Percentiles rank a stretch among this genome's conserved stretches.
Conservation (phyloP, 805 yeast species). For the Kodamaea sagamina region DNA sequence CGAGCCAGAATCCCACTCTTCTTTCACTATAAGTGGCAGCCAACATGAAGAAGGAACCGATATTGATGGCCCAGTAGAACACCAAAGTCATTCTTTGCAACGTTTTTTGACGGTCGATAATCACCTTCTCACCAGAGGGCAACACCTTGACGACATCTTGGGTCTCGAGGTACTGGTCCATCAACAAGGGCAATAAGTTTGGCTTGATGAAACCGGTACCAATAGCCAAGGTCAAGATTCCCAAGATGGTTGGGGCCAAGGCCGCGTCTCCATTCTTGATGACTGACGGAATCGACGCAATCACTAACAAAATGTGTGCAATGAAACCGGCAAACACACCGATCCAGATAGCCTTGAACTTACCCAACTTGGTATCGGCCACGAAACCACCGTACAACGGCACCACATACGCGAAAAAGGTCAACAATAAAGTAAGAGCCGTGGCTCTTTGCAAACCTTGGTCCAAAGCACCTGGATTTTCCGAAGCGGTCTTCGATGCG, state of each 20-base stretch:
- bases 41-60: constrained; percentile 55
- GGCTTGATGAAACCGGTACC: constrained; percentile 60
- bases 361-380: constrained; percentile 52
- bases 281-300: constrained; percentile 49
- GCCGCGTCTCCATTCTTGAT: constrained; percentile 32
- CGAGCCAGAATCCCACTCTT: constrained; percentile 56
- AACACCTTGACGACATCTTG: constrained; percentile 59
- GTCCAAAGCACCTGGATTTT: constrained; percentile 52
- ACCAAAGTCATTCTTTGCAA: constrained; percentile 44
- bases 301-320: constrained; percentile 49
- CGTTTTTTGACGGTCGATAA: constrained; percentile 49
- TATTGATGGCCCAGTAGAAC: constrained; percentile 57
- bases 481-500: constrained; percentile 27
- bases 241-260: constrained; percentile 44
- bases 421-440: constrained; percentile 48
- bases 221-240: constrained; percentile 38
- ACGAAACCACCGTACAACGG: constrained; percentile 56
- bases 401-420: constrained; percentile 51
- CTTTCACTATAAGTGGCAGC: constrained; percentile 55
- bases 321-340: constrained; percentile 50
- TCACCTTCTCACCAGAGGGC: constrained; percentile 65
- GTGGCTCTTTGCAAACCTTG: constrained; percentile 47
- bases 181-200: constrained; percentile 49
- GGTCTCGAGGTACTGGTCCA: constrained; percentile 55
- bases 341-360: constrained; percentile 49